A percentile compares a stretch with the other conserved stretches of the same genome.
Evolutionary conservation across 2,329 filamentous ascomycete species (phyloP).

Genomic region (Colletotrichum liriopes): DNA sequence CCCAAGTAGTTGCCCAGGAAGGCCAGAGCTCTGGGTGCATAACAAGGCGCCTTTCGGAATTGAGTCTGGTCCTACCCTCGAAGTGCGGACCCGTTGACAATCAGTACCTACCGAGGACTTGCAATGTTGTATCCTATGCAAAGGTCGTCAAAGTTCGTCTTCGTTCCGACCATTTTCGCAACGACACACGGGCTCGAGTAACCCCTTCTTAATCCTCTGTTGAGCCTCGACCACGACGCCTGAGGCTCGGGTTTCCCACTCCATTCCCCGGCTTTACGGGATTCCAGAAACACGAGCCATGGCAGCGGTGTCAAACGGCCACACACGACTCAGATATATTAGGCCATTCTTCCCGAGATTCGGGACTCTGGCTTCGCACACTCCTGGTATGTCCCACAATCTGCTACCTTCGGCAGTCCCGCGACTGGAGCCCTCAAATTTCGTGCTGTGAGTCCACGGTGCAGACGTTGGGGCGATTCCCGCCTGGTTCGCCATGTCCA

Average conservation of each 20-base stretch:
- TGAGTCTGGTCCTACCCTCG: background rate
- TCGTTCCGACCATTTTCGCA: background rate
- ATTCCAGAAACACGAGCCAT: conserved; percentile 10
- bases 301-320: conserved; percentile 8
- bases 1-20: background rate
- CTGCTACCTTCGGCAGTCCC: conserved; percentile 11
- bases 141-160: background rate
- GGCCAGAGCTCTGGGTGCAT: background rate
- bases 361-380: background rate
- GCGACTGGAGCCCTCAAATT: conserved; percentile 1
- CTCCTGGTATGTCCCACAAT: conserved; percentile 15
- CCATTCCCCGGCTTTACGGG: conserved; percentile 13
- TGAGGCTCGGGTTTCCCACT: background rate
- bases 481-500: background rate
- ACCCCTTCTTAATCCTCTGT: background rate
- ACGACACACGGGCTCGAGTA: background rate
- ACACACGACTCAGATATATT: conserved; percentile 31
- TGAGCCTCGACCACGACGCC: background rate
- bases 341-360: conserved; percentile 21
- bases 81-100: background rate
- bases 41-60: background rate
- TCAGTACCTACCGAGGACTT: background rate
- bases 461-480: background rate
- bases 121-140: background rate
- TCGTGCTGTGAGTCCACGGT: background rate